These are phyloP conservation scores for Zygosaccharomyces lentus DNA, from an alignment of 805 yeast genomes.

Conservation along the genomic window DNA sequence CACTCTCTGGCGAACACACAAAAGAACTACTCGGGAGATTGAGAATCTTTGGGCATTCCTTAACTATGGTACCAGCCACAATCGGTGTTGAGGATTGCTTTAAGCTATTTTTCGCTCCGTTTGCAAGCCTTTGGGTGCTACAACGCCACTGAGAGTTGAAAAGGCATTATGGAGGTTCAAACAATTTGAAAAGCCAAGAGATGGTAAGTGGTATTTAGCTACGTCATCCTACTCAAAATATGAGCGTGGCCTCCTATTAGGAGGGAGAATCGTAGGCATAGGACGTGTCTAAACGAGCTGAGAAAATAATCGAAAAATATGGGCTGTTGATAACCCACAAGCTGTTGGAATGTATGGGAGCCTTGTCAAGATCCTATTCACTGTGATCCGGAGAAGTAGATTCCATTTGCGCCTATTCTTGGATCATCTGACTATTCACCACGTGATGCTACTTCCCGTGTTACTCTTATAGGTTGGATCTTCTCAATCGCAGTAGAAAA, in stretches of 20 bases:
- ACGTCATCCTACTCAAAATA: background rate
- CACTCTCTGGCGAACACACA: background rate
- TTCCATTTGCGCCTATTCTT: background rate
- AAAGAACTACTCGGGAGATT: background rate
- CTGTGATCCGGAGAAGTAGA: background rate
- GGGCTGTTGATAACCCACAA: background rate
- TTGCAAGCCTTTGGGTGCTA: background rate
- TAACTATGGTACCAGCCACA: background rate
- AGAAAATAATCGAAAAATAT: background rate
- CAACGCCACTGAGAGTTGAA: background rate
- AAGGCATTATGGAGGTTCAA: background rate
- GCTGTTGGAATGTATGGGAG: background rate
- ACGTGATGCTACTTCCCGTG: background rate
- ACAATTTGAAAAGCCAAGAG: background rate
- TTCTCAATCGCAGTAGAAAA: slow-evolving; percentile 4
- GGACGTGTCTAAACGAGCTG: background rate
- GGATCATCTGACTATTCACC: background rate
- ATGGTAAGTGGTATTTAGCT: background rate
- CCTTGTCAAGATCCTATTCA: background rate
- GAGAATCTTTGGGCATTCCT: background rate
- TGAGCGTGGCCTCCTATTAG: background rate
- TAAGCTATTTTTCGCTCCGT: background rate
- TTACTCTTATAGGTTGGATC: background rate
- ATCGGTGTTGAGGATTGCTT: background rate
- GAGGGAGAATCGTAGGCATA: background rate